Evolutionary conservation across 2,329 filamentous ascomycete species (phyloP), one percentile per base, ranked within the genome.

Genomic region (Aspergillus hiratsukae): DNA sequence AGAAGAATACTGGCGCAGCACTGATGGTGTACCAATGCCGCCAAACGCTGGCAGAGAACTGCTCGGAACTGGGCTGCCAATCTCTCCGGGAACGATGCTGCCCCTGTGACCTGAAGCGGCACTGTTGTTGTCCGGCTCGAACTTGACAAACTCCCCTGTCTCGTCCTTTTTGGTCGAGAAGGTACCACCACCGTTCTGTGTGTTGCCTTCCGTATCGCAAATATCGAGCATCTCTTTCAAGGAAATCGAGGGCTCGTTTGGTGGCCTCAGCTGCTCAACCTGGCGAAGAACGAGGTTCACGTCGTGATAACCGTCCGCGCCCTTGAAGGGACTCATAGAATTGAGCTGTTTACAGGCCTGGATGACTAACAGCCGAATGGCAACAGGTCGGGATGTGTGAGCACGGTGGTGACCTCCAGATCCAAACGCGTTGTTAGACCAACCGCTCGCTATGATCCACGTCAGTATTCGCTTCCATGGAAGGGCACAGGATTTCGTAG

Each of bases 201-300:
- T 71, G 66, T 88, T 95, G 56, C 94, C 94, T 70, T 96, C 90
- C 0, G 93, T 96, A 66, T 97, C 93, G 71, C 90, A 94, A 57
- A 95, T 87, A 56, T 89, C 86, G 41, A 93, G 80, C 64, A 97
- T 81, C 66, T 97, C 92, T 27, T 80, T 81, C 67, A 78, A 85
- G 72, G 61, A 79, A 72, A 78, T 84, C 65, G 77, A 69, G 27
- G 80, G 73, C 56, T 87, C 83, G 53, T 80, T 80, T n/a, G 82
- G 75, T 35, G 77, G 77, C 53, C 86, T 85, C 29, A 89, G 80
- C 54, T 83, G 81, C 9, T 87, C 82, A 63, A 91, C 86, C 66
- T 91, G 81, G 29, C 75, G 77, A 35, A 85, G 78, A 49, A 90
- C 81, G 21, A 80, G 76, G 27, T 83, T 79, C 23, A 95, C 81